A percentile compares a stretch with the other conserved stretches of the same genome.
These are phyloP conservation scores for Phyllosticta ampelicida DNA, from an alignment of 2,329 filamentous ascomycete genomes.

Conservation along the genomic window DNA sequence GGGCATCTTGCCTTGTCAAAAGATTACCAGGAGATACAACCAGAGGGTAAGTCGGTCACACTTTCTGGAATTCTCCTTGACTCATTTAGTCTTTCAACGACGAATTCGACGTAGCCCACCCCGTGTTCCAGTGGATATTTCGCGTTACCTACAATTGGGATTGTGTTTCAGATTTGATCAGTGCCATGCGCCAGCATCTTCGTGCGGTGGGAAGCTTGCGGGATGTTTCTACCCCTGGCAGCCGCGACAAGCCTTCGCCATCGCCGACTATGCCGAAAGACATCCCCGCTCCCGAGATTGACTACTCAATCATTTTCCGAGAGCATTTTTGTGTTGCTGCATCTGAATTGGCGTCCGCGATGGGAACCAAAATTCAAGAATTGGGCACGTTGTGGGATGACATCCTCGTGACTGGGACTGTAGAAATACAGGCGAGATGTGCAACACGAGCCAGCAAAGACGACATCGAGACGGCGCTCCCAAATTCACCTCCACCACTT, in stretches of 20 bases:
- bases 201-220: slow-evolving; percentile 35
- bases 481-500: slow-evolving; percentile 23
- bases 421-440: slow-evolving; percentile 7
- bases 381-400: slow-evolving; percentile 66
- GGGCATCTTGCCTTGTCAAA: slow-evolving; percentile 58
- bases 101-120: slow-evolving; percentile 63
- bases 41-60: slow-evolving; percentile 5
- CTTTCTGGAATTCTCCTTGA: not conserved
- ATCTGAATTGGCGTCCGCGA: slow-evolving; percentile 56
- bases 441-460: slow-evolving; percentile 7
- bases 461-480: slow-evolving; percentile 31
- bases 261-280: slow-evolving; percentile 21
- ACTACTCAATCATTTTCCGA: slow-evolving; percentile 68
- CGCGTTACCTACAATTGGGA: slow-evolving; percentile 70
- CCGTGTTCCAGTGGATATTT: slow-evolving; percentile 81
- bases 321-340: slow-evolving; percentile 77
- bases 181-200: slow-evolving; percentile 64
- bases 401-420: slow-evolving; percentile 54
- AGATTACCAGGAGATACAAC: slow-evolving; percentile 55
- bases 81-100: slow-evolving; percentile 51
- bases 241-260: slow-evolving; percentile 12
- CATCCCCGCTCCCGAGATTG: slow-evolving; percentile 45
- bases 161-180: slow-evolving; percentile 55
- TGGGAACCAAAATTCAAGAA: slow-evolving; percentile 52
- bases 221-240: slow-evolving; percentile 19